Conservation (phyloP, 331 rosid genomes). For the Telfairia occidentalis region DNA sequence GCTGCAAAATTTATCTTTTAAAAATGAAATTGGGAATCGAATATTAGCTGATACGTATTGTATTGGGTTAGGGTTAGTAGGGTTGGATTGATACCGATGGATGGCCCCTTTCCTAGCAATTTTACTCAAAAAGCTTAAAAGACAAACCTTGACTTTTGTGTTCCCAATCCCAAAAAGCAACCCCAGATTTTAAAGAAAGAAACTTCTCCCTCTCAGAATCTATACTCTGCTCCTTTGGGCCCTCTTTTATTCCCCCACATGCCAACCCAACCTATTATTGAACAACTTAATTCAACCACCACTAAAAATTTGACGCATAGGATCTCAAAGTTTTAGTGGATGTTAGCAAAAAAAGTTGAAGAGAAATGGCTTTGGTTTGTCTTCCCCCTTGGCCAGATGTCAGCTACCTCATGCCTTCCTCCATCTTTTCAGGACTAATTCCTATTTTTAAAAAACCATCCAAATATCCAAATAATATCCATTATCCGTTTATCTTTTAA, state of each 20-base stretch:
- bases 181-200: neutral
- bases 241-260: neutral
- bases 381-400: too few relatives aligned
- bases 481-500: too few relatives aligned
- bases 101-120: neutral
- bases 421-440: too few relatives aligned
- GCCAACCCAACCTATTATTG: too few relatives aligned
- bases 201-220: neutral
- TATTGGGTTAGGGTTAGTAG: neutral
- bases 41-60: neutral
- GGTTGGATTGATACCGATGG: neutral
- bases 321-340: too few relatives aligned
- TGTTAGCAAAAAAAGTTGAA: too few relatives aligned
- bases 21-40: neutral
- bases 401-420: too few relatives aligned
- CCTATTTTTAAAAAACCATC: too few relatives aligned
- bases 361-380: too few relatives aligned
- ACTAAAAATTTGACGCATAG: too few relatives aligned
- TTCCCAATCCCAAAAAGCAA: neutral
- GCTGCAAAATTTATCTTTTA: neutral
- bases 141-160: conserved; percentile 5
- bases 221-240: neutral
- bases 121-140: neutral
- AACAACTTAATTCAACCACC: too few relatives aligned
- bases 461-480: too few relatives aligned